These are phyloP conservation scores for Ogataea saltuana DNA, from an alignment of 805 yeast genomes.

Conservation along the genomic window DNA sequence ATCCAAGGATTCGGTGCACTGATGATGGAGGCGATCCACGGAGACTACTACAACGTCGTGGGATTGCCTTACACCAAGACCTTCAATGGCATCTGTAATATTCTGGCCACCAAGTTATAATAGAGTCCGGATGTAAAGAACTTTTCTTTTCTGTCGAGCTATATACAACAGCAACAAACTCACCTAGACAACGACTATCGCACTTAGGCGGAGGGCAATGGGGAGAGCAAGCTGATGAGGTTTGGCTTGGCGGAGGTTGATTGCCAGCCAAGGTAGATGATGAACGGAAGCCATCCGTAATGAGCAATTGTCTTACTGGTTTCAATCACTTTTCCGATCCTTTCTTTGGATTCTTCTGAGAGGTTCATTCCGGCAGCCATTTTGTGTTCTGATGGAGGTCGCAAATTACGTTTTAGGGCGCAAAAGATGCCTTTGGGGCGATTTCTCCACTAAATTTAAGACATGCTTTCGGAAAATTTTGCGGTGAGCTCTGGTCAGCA, in stretches of 20 bases:
- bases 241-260: constrained; percentile 83
- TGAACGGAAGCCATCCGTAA: constrained; percentile 96
- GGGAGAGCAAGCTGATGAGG: constrained; percentile 72
- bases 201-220: constrained; percentile 76
- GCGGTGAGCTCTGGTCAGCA: not conserved
- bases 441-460: too few species aligned
- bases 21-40: constrained; percentile 61
- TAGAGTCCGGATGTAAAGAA: not conserved
- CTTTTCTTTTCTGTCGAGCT: constrained; percentile 2
- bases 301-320: constrained; percentile 86
- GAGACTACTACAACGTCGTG: constrained; percentile 84
- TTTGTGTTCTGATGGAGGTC: too few species aligned
- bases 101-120: constrained; percentile 17
- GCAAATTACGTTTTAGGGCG: too few species aligned
- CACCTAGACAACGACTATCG: too few species aligned
- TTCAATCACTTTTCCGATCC: constrained; percentile 79
- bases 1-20: constrained; percentile 74
- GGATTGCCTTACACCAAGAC: constrained; percentile 78
- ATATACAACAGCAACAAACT: constrained; percentile 12
- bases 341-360: constrained; percentile 65
- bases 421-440: too few species aligned
- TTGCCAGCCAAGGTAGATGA: constrained; percentile 86
- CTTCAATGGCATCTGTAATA: constrained; percentile 33
- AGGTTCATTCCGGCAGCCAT: constrained; percentile 41
- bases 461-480: not conserved